Evolutionary conservation across 257 asterid species (phyloP), one percentile per base, ranked within the genome.

Genomic region (Lithospermum erythrorhizon): DNA sequence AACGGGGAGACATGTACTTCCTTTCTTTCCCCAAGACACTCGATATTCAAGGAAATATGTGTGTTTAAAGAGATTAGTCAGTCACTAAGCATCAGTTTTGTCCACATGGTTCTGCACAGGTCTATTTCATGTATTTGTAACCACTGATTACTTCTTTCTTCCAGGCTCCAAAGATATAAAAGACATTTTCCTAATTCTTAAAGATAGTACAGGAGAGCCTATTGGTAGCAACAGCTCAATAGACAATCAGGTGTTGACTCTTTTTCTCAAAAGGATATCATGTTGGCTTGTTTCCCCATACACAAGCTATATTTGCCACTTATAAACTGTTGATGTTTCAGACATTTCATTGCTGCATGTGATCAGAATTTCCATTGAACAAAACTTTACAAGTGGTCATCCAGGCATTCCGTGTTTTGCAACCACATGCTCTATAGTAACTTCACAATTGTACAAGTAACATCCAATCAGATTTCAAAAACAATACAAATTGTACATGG

Each of bases 121-220:
- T 27, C 6, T 27, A 27, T 27, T 27, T 0, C 6, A 27, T 27
- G 7, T 27, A 27, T 27, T 27, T 27, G 4, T 27, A 27, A 27
- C 6, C 32, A 27, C 32, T 20, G 25, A 20, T 53, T 45, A 37
- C 69, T 83, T 51, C 73, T 81, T 66, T 69, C 32, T 65, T 83
- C 81, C 84, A 93, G 99, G 89, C 61, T 62, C 89, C 58, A 85
- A 79, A 77, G 97, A 93, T 70, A 78, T 89, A 59, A 84, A 84
- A 75, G 95, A 93, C 70, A 73, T 86, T 54, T 77, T 89, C 68
- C 64, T 65, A 24, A 75, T 81, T 68, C 71, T 93, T 61, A 93
- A 76, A 80, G 98, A 83, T 70, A 75, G 87, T 62, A 79, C 83
- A 6, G 72, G 51, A 58, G 94, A 89, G 67, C 73, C 62, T 72